Evolutionary conservation across 305 asterid species (phyloP).

Genomic region (Plantago coronopus): DNA sequence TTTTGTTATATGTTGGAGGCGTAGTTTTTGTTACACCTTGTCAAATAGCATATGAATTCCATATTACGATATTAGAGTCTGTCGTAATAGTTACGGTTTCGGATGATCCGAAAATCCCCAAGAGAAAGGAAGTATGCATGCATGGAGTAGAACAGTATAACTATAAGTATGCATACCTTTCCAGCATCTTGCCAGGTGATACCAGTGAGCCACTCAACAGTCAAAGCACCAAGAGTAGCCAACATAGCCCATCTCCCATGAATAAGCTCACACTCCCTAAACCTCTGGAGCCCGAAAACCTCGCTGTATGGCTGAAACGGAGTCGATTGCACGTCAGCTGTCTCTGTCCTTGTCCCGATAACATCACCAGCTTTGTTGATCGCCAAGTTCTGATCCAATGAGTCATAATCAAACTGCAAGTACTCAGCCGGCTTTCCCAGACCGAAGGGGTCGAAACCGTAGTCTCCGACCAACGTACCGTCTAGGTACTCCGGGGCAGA

Average conservation of each 20-base stretch:
- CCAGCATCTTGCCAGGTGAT: constrained; percentile 99
- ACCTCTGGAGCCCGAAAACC: constrained; percentile 87
- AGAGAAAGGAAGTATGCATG: too few relatives aligned
- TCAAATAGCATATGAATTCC: too few relatives aligned
- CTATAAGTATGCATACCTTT: constrained; percentile 42
- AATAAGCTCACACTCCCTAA: constrained; percentile 93
- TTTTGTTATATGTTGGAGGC: too few relatives aligned
- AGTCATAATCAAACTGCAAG: constrained; percentile 81
- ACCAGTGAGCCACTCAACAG: constrained; percentile 96
- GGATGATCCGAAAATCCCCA: too few relatives aligned
- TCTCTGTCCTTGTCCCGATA: constrained; percentile 81
- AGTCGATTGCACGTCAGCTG: constrained; percentile 62
- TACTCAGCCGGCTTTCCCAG: constrained; percentile 91
- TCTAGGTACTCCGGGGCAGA: constrained; percentile 78
- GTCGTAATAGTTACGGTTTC: too few relatives aligned
- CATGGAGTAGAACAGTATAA: too few relatives aligned
- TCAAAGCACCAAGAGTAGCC: constrained; percentile 84
- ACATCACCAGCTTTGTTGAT: constrained; percentile 66
- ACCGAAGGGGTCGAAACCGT: constrained; percentile 92
- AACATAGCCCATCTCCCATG: constrained; percentile 99
- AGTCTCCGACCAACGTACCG: constrained; percentile 82
- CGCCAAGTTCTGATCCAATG: constrained; percentile 82
- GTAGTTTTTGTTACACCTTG: too few relatives aligned
- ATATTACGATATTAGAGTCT: too few relatives aligned
- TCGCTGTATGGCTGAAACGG: constrained; percentile 91